phyloP scores from a whole-genome alignment of 345 rosid species.

The Salix caprea region DNA sequence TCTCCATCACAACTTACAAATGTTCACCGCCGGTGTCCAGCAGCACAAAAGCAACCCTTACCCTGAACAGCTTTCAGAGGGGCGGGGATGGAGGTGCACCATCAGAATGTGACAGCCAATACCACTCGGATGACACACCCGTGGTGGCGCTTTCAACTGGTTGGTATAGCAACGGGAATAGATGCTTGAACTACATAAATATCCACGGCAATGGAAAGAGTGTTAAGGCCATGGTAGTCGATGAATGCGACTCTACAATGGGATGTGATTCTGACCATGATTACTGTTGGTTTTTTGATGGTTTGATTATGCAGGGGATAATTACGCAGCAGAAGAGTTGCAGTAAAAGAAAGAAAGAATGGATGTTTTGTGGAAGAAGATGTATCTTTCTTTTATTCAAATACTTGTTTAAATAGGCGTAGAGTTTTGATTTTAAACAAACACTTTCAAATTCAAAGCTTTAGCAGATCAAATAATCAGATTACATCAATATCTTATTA shows the following conservation, averaged over 20 bases:
- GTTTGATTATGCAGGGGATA: too few relatives aligned
- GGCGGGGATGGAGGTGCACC: slow-evolving; percentile 7
- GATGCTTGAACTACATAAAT: slow-evolving; percentile 4
- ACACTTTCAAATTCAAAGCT: too few relatives aligned
- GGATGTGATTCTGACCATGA: slow-evolving; percentile 12
- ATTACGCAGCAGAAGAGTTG: too few relatives aligned
- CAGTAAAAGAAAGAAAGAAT: too few relatives aligned
- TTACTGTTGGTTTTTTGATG: too few relatives aligned
- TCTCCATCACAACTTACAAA: slow-evolving; percentile 7
- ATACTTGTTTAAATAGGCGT: too few relatives aligned
- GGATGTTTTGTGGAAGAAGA: too few relatives aligned
- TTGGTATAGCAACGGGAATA: neutral
- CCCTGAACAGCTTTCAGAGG: slow-evolving; percentile 7
- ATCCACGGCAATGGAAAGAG: neutral
- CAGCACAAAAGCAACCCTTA: slow-evolving; percentile 20
- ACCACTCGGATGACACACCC: slow-evolving; percentile 4
- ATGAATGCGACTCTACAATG: slow-evolving; percentile 6
- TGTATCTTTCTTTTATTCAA: too few relatives aligned
- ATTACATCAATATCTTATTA: too few relatives aligned
- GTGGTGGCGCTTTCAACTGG: slow-evolving; percentile 10
- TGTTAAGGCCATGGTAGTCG: slow-evolving; percentile 4
- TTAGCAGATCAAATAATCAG: too few relatives aligned
- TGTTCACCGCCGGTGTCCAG: slow-evolving; percentile 20
- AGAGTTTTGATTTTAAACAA: too few relatives aligned
- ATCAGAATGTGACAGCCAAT: neutral